phyloP scores from a whole-genome alignment of 345 rosid species.

The Odontarrhena argentea region DNA sequence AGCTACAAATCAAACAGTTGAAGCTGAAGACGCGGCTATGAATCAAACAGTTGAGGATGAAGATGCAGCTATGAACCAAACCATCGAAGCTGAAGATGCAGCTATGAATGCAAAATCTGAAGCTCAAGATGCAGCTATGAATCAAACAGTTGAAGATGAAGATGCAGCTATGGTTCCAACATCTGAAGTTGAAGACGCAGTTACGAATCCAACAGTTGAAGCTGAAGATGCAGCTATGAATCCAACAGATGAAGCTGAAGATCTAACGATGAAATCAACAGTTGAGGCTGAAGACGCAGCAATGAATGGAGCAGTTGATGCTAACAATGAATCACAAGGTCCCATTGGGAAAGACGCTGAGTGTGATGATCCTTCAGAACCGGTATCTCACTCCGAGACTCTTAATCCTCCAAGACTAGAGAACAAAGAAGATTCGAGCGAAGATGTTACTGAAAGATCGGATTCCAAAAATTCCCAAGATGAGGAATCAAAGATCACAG shows the following conservation, averaged over 20 bases:
- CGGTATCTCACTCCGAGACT: conserved; percentile 26
- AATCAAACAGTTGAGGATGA: neutral
- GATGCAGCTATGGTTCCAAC: too few relatives aligned
- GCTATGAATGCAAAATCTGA: neutral
- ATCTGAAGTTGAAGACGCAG: conserved; percentile 9
- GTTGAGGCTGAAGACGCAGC: conserved; percentile 34
- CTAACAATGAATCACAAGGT: conserved; percentile 21
- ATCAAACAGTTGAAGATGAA: neutral
- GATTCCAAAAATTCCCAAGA: conserved; percentile 14
- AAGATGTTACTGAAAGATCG: conserved; percentile 14
- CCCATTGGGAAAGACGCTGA: neutral
- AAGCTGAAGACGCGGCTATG: conserved; percentile 18
- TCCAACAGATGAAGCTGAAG: neutral
- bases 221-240: conserved; percentile 6
- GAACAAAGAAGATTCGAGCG: conserved; percentile 23
- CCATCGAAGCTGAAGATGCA: conserved; percentile 1
- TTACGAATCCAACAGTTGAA: neutral
- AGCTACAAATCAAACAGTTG: conserved; percentile 7
- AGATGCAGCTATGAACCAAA: neutral
- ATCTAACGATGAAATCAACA: neutral
- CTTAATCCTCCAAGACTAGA: conserved; percentile 22
- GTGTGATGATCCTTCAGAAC: conserved; percentile 26
- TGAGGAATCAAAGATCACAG: neutral
- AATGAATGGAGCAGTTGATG: conserved; percentile 21
- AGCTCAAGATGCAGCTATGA: neutral